Conservation (phyloP, 2,329 filamentous ascomycete species). For the Botryotinia calthae region DNA sequence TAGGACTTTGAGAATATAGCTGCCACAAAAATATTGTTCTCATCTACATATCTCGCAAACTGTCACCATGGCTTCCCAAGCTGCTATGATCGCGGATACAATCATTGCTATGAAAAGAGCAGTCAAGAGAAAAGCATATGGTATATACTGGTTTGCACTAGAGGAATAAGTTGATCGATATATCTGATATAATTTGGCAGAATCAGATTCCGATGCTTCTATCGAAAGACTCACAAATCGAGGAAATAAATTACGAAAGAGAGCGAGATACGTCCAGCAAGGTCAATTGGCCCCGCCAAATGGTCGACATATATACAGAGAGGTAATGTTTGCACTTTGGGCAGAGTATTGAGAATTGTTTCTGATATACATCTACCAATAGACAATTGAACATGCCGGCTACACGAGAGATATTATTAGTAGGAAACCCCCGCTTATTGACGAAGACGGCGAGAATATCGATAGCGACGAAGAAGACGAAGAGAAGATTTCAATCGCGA, state of each 20-base stretch:
- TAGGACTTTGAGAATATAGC: background rate
- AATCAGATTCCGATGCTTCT: conserved; percentile 74
- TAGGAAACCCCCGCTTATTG: conserved; percentile 68
- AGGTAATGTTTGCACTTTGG: conserved; percentile 49
- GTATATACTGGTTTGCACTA: conserved; percentile 42
- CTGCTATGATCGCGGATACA: conserved; percentile 63
- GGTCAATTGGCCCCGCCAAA: conserved; percentile 66
- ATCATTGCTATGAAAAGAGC: conserved; percentile 67
- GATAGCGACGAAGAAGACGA: conserved; percentile 70
- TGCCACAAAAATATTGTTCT: background rate
- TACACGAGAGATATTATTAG: conserved; percentile 70
- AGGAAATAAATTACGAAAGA: conserved; percentile 75
- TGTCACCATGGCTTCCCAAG: conserved; percentile 52
- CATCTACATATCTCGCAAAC: background rate
- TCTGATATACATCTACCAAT: conserved; percentile 21
- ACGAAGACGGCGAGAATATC: conserved; percentile 75
- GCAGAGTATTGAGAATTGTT: background rate
- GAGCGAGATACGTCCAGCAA: conserved; percentile 67
- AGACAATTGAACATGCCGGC: conserved; percentile 73
- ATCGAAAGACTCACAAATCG: conserved; percentile 70
- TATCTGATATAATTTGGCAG: conserved; percentile 44
- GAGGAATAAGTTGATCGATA: conserved; percentile 26
- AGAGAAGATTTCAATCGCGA: conserved; percentile 54
- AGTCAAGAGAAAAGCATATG: conserved; percentile 61
- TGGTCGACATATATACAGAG: conserved; percentile 67